Conservation (phyloP, 306 rosid species). For the Vigna reflexopilosa region DNA sequence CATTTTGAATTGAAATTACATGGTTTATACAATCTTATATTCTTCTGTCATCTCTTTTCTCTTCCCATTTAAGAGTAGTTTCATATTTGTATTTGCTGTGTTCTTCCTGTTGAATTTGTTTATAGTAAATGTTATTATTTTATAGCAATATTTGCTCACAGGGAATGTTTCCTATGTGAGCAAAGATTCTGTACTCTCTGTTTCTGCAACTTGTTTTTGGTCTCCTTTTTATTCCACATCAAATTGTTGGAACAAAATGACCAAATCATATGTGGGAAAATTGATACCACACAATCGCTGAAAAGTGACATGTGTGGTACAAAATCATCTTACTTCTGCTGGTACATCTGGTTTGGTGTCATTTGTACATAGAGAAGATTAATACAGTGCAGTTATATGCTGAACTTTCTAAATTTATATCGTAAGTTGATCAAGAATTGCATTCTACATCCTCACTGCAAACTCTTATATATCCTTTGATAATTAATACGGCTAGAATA, state of each 20-base stretch:
- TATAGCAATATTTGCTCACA: not conserved
- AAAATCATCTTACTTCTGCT: not conserved
- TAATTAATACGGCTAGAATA: constrained; percentile 15
- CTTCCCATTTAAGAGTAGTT: too few relatives aligned
- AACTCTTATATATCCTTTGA: not conserved
- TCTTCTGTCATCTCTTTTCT: too few relatives aligned
- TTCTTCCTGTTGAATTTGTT: too few relatives aligned
- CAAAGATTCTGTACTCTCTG: not conserved
- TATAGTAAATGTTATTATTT: too few relatives aligned
- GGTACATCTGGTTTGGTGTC: not conserved
- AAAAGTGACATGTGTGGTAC: not conserved
- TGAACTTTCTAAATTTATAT: not conserved
- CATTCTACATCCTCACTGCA: constrained; percentile 22
- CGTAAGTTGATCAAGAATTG: not conserved
- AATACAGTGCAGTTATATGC: not conserved
- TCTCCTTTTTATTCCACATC: not conserved
- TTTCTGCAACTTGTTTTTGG: not conserved
- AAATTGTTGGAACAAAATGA: not conserved
- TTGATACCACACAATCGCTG: not conserved
- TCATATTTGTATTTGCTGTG: too few relatives aligned
- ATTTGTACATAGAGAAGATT: not conserved
- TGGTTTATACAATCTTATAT: too few relatives aligned
- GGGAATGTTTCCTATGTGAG: not conserved
- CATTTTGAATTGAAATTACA: too few relatives aligned
- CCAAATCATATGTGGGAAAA: not conserved